Conservation (phyloP, 441 rosid species). For the Jatropha podagrica region DNA sequence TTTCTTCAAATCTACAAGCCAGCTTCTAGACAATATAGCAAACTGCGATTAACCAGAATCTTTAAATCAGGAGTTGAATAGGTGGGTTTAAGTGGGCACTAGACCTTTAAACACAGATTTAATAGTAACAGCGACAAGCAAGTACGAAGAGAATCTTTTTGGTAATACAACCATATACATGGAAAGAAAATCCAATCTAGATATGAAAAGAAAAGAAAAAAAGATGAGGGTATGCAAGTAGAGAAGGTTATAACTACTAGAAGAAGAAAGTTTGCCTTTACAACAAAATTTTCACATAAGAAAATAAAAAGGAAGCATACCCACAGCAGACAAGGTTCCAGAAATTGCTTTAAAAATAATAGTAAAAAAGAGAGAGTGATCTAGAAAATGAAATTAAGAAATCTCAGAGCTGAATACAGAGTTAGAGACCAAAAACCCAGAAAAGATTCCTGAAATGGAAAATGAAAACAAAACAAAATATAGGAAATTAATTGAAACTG, state of each 20-base stretch:
- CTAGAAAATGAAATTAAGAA: not conserved
- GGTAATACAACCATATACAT: not conserved
- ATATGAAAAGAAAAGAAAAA: too few species aligned
- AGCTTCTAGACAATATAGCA: conserved; percentile 6
- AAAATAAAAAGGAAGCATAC: not conserved
- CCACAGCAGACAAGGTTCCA: not conserved
- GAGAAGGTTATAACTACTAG: not conserved
- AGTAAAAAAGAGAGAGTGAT: not conserved
- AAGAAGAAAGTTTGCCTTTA: not conserved
- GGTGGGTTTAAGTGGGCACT: too few species aligned
- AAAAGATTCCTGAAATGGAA: conserved; percentile 1
- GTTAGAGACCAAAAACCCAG: not conserved
- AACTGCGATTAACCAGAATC: not conserved
- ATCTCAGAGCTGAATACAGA: conserved; percentile 5
- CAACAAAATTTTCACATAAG: not conserved
- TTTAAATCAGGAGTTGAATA: not conserved
- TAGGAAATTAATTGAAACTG: not conserved
- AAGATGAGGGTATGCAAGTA: not conserved
- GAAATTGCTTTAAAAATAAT: too few species aligned
- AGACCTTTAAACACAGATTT: conserved; percentile 1
- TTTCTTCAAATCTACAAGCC: conserved; percentile 18
- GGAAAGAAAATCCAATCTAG: not conserved
- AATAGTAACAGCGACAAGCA: not conserved
- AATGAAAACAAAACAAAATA: not conserved
- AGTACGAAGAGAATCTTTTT: not conserved